Base-by-base conservation (phyloP, 805 yeast genomes). In the Kodamaea kaohsiungensis region DNA sequence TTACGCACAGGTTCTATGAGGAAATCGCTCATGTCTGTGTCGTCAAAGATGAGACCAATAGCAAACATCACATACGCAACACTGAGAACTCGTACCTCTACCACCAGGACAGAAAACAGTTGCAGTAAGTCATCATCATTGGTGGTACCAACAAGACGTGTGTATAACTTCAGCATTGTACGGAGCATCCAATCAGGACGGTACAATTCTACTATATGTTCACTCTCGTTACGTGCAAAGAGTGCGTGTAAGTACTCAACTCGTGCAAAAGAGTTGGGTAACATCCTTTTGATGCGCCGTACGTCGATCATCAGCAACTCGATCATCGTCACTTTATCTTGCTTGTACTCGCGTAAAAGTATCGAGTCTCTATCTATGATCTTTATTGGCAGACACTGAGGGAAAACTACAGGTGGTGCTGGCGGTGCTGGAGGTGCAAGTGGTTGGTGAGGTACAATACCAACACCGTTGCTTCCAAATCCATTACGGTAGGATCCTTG, bases 1-100 rank as follows among this genome's bases (percentile, higher is more conserved):
- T 50, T 46, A 19, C 48, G 38, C 12, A 48, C 38, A 3, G 46
- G 43, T 38, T 56, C 58, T 16, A 56, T 33, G 37, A 56, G 45
- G 35, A 50, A 53, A 35, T 53, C 54, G 12, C 25, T 40, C 46
- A 18, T 51, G 15, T 18, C 37, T 10, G 27, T 43, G 12, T 43
- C 42, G 42, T 51, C 54, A 25, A 46, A 27, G 18, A 38, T n/a
- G 35, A 60, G 52, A 13, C 72, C 71, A 47, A 51, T 61, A 3
- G 66, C 60, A 19, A 66, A 43, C 18, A 67, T 59, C 4, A 61
- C 35, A 16, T 65, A 60, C n/a, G 50, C 49, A 10, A 66, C 43
- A 16, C 65, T 53, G n/a, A 66, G 27, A 13, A 55, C 19, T 37
- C 69, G 52, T 43, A 59, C 50, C 22, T 61, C 65, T 16, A 56